Evolutionary conservation across 2,329 filamentous ascomycete genomes (phyloP).

Genomic region (Paecilomyces formosus): DNA sequence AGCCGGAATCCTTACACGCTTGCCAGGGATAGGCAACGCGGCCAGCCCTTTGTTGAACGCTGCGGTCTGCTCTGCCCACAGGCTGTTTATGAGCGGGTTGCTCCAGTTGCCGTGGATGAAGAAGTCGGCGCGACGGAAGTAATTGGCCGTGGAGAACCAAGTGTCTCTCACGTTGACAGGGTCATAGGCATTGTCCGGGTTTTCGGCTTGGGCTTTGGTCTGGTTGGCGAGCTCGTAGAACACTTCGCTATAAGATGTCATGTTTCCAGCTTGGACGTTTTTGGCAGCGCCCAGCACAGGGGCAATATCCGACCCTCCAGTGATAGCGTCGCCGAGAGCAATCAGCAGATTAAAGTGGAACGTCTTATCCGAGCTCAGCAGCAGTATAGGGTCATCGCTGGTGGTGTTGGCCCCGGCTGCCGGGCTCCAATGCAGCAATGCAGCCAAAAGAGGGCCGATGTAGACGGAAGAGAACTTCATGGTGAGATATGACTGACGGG

Average conservation of each 20-base stretch:
- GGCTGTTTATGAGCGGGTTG: constrained; percentile 32
- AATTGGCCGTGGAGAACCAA: constrained; percentile 34
- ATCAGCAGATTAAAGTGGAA: neutral
- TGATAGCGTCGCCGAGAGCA: neutral
- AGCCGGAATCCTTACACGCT: constrained; percentile 24
- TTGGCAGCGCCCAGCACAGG: neutral
- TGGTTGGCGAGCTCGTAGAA: neutral
- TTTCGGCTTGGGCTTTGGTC: neutral
- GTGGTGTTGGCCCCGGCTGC: neutral
- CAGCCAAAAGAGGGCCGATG: neutral
- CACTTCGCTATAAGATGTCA: neutral
- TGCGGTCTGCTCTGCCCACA: constrained; percentile 29
- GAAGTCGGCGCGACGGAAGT: constrained; percentile 38
- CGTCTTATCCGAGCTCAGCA: neutral
- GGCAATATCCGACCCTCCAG: neutral
- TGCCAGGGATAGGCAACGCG: constrained; percentile 26
- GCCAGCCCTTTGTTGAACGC: constrained; percentile 34
- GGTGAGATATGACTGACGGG: neutral
- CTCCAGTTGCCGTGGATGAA: constrained; percentile 35
- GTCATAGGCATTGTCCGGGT: neutral
- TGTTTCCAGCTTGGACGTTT: neutral
- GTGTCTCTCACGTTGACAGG: constrained; percentile 14
- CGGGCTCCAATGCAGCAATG: neutral
- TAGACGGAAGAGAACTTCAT: neutral
- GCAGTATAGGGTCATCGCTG: neutral